Evolutionary conservation across 192 early-diverging fungal species (phyloP).

Genomic region (Podila clonocystis): DNA sequence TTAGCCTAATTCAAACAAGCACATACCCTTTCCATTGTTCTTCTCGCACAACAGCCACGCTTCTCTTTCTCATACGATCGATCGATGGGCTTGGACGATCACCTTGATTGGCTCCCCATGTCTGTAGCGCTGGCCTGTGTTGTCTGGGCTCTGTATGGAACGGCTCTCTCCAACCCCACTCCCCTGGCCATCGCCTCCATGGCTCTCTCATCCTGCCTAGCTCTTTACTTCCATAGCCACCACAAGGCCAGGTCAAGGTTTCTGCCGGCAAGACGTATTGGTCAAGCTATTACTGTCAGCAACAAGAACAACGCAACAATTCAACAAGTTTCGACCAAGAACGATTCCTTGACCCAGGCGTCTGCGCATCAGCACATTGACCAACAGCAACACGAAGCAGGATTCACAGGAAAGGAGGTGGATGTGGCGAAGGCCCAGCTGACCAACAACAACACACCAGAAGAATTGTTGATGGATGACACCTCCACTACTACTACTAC

Average conservation of each 20-base stretch:
- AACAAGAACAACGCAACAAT: background rate
- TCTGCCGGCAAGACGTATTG: background rate
- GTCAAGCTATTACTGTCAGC: background rate
- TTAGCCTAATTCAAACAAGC: too few species aligned
- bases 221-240: background rate
- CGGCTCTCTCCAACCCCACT: background rate
- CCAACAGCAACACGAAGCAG: background rate
- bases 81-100: background rate
- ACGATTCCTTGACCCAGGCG: too few species aligned
- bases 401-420: background rate
- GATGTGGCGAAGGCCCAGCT: too few species aligned
- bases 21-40: too few species aligned
- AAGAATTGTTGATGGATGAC: background rate
- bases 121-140: background rate
- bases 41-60: background rate
- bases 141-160: constrained; percentile 28
- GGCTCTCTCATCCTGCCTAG: constrained; percentile 5
- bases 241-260: constrained; percentile 1
- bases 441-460: background rate
- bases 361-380: background rate
- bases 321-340: background rate
- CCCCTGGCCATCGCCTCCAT: background rate
- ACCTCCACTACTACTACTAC: background rate
- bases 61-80: background rate
- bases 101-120: constrained; percentile 6